Evolutionary conservation across 208 protist genomes (phyloP).

Genomic region (Novymonas esmeraldas): DNA sequence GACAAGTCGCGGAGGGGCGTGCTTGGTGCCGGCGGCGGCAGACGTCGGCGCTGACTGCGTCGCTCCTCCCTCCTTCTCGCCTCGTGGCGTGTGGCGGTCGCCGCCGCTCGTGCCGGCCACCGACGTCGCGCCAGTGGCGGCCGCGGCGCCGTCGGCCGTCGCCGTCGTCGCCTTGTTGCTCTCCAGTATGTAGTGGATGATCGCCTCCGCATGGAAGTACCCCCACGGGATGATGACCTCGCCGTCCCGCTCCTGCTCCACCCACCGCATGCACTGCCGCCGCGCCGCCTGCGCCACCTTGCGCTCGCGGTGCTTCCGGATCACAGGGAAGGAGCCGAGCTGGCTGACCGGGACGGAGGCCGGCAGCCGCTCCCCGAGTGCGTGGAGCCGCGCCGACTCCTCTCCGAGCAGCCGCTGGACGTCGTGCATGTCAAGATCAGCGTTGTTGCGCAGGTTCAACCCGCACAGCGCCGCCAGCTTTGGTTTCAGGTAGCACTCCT

Average conservation of each 20-base stretch:
- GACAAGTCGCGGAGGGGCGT: constrained; percentile 32
- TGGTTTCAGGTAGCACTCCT: constrained; percentile 91
- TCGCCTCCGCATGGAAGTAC: constrained; percentile 85
- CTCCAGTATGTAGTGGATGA: constrained; percentile 76
- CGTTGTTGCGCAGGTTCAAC: constrained; percentile 76
- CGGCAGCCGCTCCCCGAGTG: constrained; percentile 40
- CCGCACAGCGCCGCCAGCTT: constrained; percentile 87
- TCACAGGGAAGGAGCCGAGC: constrained; percentile 66
- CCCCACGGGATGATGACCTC: constrained; percentile 92
- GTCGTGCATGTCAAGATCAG: constrained; percentile 82
- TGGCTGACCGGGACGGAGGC: constrained; percentile 63
- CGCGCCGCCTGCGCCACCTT: constrained; percentile 78
- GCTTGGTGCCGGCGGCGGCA: background rate
- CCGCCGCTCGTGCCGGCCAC: background rate
- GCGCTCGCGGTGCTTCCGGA: constrained; percentile 69
- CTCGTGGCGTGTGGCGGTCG: too few species aligned
- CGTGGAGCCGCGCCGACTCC: constrained; percentile 49
- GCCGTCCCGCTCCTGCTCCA: constrained; percentile 63
- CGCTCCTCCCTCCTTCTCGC: too few species aligned
- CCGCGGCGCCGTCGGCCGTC: too few species aligned
- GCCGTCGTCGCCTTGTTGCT: constrained; percentile 35
- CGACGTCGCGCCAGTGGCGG: background rate
- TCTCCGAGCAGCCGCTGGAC: constrained; percentile 74
- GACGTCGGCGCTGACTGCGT: too few species aligned
- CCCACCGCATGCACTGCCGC: constrained; percentile 70